Base-by-base conservation (phyloP, 2,329 filamentous ascomycete genomes). In the Cryphonectria naterciae region DNA sequence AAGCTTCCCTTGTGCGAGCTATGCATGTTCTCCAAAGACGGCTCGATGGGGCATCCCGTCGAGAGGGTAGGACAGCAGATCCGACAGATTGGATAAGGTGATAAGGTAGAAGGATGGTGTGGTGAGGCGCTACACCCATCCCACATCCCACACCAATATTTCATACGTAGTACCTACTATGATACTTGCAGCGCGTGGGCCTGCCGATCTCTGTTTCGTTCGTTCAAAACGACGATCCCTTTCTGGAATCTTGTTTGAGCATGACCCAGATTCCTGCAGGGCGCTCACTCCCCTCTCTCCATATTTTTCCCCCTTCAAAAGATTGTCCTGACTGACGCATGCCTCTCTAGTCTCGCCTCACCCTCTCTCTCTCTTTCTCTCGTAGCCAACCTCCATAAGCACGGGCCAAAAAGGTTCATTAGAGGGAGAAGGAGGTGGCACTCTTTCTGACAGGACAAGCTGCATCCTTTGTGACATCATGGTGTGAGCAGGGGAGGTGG, bases 191-290 rank as follows among this genome's bases (percentile, higher is more conserved):
- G 54, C 54, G 54, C 28, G 54, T 35, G 54, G 54, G 7, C 54
- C 54, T 58, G 54, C 32, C 54, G 54, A 58, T 58, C 54, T 28
- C 46, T 32, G 54, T 58, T 35, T 58, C 54, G 54, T 58, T 58
- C 54, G 32, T 32, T 32, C 32, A 32, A 19, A 19, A 8, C 52
- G 52, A 56, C 25, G 52, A 56, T 56, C 52, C n/a, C 22, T n/a
- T 32, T 13, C 10, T 19, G 54, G 54, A 32, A 58, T 19, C 54
- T 19, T 35, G 54, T 32, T 19, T 58, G 54, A 19, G 54, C n/a
- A 25, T 11, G 49, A 54, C 22, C 22, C 49, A 13, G 13, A 25
- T 54, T n/a, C 49, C 49, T 25, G 49, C 49, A 54, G 8, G 49
- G n/a, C 49, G n/a, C 25, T 49, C 46, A 7, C 54, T 32, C 54